Percentiles rank a stretch among this genome's conserved stretches.
Evolutionary conservation across 192 early-diverging fungal species (phyloP).

Genomic region (Gonapodya sp.): DNA sequence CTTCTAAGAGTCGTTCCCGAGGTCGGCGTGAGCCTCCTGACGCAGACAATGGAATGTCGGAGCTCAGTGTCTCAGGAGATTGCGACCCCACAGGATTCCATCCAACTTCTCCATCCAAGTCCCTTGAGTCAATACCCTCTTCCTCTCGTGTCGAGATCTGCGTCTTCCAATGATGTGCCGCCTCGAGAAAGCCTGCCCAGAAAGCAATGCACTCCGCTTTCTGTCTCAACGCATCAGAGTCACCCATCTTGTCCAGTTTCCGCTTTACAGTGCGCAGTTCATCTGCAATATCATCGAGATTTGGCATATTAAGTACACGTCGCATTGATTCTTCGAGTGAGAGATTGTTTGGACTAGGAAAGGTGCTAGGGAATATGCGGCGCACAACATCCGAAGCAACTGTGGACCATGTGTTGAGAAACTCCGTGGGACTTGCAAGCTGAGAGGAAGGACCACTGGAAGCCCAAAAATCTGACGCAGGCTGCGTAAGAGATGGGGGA

Average conservation of each 20-base stretch:
- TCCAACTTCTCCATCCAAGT: too few relatives aligned
- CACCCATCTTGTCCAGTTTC: slow-evolving; percentile 32
- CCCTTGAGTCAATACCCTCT: slow-evolving; percentile 17
- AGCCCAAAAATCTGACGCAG: too few relatives aligned
- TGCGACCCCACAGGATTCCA: too few relatives aligned
- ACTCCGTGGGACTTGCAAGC: not conserved
- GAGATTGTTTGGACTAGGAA: not conserved
- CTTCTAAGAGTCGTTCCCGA: too few relatives aligned
- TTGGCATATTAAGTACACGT: slow-evolving; percentile 25
- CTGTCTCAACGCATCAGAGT: slow-evolving; percentile 18
- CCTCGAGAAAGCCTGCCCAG: slow-evolving; percentile 27
- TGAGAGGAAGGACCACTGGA: not conserved
- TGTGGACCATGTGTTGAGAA: not conserved
- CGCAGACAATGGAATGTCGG: too few relatives aligned
- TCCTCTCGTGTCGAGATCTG: not conserved
- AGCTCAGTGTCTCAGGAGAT: too few relatives aligned
- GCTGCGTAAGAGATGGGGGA: too few relatives aligned
- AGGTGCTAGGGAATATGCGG: not conserved
- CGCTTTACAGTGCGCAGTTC: slow-evolving; percentile 22
- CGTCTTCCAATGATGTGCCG: slow-evolving; percentile 17
- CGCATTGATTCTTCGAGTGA: slow-evolving; percentile 23
- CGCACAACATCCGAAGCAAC: not conserved
- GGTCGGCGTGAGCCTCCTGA: too few relatives aligned
- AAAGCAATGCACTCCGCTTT: slow-evolving; percentile 25
- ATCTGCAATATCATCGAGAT: slow-evolving; percentile 19